phyloP scores from a whole-genome alignment of 2,329 filamentous ascomycete genomes.

The Colletotrichum sp. region DNA sequence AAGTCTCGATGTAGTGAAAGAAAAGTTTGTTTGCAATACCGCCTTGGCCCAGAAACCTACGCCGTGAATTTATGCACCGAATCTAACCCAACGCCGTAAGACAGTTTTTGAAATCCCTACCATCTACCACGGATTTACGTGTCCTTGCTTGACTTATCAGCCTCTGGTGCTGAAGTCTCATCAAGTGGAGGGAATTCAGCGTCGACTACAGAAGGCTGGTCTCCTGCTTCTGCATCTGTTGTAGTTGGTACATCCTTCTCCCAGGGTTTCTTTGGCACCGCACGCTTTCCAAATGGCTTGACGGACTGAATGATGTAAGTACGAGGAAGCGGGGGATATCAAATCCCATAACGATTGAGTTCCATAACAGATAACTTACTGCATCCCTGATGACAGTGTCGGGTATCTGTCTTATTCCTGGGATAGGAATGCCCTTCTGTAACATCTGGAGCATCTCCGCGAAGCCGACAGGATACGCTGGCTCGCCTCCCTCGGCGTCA shows the following conservation, averaged over 20 bases:
- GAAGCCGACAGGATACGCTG: conserved; percentile 82
- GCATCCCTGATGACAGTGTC: conserved; percentile 77
- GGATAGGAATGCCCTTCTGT: conserved; percentile 80
- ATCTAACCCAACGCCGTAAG: neutral
- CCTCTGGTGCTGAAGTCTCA: conserved; percentile 6
- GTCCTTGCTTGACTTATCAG: neutral
- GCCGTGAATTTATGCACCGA: neutral
- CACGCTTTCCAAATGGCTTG: conserved; percentile 51
- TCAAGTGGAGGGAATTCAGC: conserved; percentile 37
- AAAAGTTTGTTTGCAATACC: neutral
- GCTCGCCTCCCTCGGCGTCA: conserved; percentile 43
- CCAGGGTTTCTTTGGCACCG: conserved; percentile 73
- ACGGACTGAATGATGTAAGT: conserved; percentile 40
- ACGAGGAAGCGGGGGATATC: neutral
- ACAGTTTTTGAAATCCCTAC: neutral
- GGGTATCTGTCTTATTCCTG: conserved; percentile 87
- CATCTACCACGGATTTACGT: neutral
- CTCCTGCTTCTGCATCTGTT: neutral
- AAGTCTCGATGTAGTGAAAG: neutral
- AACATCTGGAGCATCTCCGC: conserved; percentile 87
- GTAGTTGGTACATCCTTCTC: conserved; percentile 59
- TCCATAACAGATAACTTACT: conserved; percentile 46
- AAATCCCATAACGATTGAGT: neutral
- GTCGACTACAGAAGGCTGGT: conserved; percentile 33
- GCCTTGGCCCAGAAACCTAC: neutral